Base-by-base conservation (phyloP, 2,329 filamentous ascomycete genomes). In the Ascochyta viciae-villosae region DNA sequence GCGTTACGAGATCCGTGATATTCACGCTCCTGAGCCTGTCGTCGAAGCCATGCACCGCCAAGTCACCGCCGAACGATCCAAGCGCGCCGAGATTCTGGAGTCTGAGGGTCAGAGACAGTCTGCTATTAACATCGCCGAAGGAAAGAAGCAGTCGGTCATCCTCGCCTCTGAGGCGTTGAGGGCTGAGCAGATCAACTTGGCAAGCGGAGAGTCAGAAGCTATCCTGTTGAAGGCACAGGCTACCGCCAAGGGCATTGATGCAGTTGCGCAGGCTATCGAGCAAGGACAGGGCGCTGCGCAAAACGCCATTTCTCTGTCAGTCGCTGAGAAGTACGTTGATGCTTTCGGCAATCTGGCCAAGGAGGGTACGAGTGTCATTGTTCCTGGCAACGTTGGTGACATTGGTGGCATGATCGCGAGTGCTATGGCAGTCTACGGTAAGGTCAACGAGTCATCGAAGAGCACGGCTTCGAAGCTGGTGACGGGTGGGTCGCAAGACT, bases 21-120 rank as follows among this genome's bases (percentile, higher is more conserved):
- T 99, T 71, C 95, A 99, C 78, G 95, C 95, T 0, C 95, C 95
- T 1, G 91, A 89, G 29, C 89, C 90, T 45, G 95, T 99, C 12
- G 94, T 98, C 58, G 91, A 93, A 70, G 95, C 95, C 70, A 99
- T 99, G 95, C 95, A 99, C 81, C 87, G 95, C 62, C 94, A 98
- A 76, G 95, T 99, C 46, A 98, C 95, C 0, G 95, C 95, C 16
- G 95, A 99, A 81, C 90, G 95, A 38, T 96, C 91, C 71, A 99
- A 99, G 85, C 89, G 95, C 62, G 95, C 95, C 53, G 95, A 99
- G 80, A 99, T 99, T 69, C 83, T 99, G 43, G 95, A 99, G 56
- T 96, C 92, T 0, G 95, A 99, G 74, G 95, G 95, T 78, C 95
- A 99, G 79, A 85, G 95, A 61, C 95, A 99, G 80, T 94, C 89